Evolutionary conservation across 2,329 filamentous ascomycete genomes (phyloP).

Genomic region (Parastagonospora avenae): DNA sequence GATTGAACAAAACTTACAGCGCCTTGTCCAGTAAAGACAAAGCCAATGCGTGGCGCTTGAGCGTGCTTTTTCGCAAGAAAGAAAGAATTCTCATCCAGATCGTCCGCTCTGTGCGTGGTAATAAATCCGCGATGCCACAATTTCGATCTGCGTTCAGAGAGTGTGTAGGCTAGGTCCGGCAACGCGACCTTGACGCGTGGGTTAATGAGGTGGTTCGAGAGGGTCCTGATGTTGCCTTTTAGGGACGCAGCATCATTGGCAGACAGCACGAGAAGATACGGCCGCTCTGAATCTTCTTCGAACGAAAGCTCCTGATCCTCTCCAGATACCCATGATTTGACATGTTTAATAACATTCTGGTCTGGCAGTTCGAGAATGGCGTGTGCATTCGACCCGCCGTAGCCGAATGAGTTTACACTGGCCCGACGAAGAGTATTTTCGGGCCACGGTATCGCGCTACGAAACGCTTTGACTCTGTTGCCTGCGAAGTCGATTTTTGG

Average conservation of each 20-base stretch:
- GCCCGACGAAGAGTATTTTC: constrained; percentile 13
- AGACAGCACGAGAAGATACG: constrained; percentile 14
- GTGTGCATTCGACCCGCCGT: constrained; percentile 31
- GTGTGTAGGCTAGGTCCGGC: constrained; percentile 24
- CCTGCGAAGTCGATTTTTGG: constrained; percentile 16
- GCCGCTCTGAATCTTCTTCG: neutral
- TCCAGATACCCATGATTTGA: constrained; percentile 11
- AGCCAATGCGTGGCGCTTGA: constrained; percentile 5
- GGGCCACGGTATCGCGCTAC: constrained; percentile 18
- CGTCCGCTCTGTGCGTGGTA: neutral
- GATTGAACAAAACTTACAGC: constrained; percentile 16
- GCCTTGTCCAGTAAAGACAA: constrained; percentile 53
- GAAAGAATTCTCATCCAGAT: constrained; percentile 3
- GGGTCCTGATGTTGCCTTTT: constrained; percentile 16
- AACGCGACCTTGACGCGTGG: constrained; percentile 5
- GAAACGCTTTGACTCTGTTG: constrained; percentile 16
- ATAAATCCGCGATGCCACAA: constrained; percentile 1
- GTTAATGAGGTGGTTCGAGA: constrained; percentile 12
- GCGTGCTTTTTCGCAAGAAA: neutral
- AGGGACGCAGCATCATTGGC: constrained; percentile 15
- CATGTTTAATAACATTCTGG: constrained; percentile 9
- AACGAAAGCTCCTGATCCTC: constrained; percentile 1
- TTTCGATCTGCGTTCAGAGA: constrained; percentile 18
- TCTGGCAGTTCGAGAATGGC: constrained; percentile 30
- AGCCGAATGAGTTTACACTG: constrained; percentile 26